Conservation (phyloP, 1,139 yeast genomes). For the Suhomyces anneliseae region DNA sequence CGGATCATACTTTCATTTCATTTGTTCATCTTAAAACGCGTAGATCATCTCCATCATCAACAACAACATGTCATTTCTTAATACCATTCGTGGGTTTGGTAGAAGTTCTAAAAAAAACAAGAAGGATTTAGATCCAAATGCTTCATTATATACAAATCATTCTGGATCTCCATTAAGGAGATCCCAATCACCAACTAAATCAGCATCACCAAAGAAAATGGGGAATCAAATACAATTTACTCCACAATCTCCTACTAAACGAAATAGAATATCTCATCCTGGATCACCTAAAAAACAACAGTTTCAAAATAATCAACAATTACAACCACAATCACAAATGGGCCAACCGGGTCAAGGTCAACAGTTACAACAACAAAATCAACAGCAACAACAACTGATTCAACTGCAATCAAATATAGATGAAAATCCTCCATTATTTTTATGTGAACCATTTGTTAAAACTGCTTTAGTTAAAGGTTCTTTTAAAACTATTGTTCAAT, state of each 20-base stretch:
- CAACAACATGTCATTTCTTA: slow-evolving; percentile 42
- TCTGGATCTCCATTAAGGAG: slow-evolving; percentile 41
- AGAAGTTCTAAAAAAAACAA: slow-evolving; percentile 58
- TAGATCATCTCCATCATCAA: background rate
- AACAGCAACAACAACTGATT: slow-evolving; percentile 3
- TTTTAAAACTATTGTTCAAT: slow-evolving; percentile 89
- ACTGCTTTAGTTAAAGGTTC: slow-evolving; percentile 97
- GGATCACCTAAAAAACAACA: slow-evolving; percentile 20
- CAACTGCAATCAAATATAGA: background rate
- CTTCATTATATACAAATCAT: slow-evolving; percentile 32
- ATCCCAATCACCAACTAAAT: slow-evolving; percentile 38
- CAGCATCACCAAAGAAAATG: slow-evolving; percentile 33
- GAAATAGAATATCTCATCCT: slow-evolving; percentile 23
- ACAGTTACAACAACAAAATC: slow-evolving; percentile 3
- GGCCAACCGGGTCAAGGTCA: slow-evolving; percentile 1
- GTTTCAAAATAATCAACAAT: slow-evolving; percentile 2
- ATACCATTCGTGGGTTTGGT: slow-evolving; percentile 60
- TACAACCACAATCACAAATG: slow-evolving; percentile 2
- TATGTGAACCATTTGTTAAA: slow-evolving; percentile 91
- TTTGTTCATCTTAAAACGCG: background rate
- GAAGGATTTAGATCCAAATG: slow-evolving; percentile 40
- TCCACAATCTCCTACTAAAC: slow-evolving; percentile 35
- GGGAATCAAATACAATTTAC: slow-evolving; percentile 24
- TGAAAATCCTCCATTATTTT: slow-evolving; percentile 54
- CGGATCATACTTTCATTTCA: background rate